Conservation (phyloP, 345 rosid species). For the Dipteronia dyeriana region DNA sequence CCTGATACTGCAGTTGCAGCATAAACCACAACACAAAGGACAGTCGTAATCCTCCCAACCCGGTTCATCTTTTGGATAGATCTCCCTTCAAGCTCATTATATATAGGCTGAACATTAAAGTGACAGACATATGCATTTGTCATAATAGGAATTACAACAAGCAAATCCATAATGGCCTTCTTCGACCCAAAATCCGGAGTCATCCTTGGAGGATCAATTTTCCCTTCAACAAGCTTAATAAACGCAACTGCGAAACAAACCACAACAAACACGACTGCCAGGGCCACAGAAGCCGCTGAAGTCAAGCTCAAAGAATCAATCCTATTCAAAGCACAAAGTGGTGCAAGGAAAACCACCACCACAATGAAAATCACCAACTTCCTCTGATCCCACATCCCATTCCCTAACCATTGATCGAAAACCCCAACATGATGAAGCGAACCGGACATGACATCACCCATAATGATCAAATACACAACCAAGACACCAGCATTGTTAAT, state of each 20-base stretch:
- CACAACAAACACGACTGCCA: conserved; percentile 82
- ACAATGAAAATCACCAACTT: conserved; percentile 65
- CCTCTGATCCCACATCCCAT: conserved; percentile 96
- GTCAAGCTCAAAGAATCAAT: conserved; percentile 86
- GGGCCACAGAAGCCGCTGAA: conserved; percentile 94
- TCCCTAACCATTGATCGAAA: conserved; percentile 90
- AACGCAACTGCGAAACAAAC: conserved; percentile 71
- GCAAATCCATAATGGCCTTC: conserved; percentile 73
- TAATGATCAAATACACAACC: conserved; percentile 87
- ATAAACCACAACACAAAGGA: conserved; percentile 68
- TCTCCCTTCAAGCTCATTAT: conserved; percentile 79
- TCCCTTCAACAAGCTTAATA: conserved; percentile 84
- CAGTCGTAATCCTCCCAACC: conserved; percentile 82
- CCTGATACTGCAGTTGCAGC: conserved; percentile 79
- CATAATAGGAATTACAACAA: conserved; percentile 95
- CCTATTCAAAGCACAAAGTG: conserved; percentile 77
- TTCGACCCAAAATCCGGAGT: conserved; percentile 74
- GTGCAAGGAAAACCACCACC: conserved; percentile 77
- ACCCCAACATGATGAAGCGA: conserved; percentile 81
- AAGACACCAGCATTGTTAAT: conserved; percentile 91
- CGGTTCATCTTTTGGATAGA: conserved; percentile 81
- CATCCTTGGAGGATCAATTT: conserved; percentile 71
- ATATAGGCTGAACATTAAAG: conserved; percentile 91
- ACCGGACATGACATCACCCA: conserved; percentile 97
- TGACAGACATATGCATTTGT: conserved; percentile 90